A percentile compares a stretch with the other conserved stretches of the same genome.
These are phyloP conservation scores for Knufia petricola DNA, from an alignment of 2,329 filamentous ascomycete species.

Conservation along the genomic window DNA sequence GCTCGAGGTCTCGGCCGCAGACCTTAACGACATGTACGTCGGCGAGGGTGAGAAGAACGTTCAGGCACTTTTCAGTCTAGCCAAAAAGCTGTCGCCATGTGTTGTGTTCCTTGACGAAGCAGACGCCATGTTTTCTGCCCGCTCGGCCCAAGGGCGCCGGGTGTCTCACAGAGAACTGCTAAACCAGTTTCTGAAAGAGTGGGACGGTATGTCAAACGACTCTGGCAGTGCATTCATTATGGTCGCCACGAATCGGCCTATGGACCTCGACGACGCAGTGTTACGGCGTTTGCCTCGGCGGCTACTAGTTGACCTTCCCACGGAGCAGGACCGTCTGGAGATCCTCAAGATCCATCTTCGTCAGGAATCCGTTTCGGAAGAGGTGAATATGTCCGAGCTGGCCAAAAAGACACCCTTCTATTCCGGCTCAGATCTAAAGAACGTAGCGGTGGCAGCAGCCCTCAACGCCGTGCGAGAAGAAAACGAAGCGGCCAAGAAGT, in stretches of 20 bases:
- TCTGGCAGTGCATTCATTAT: slow-evolving; percentile 75
- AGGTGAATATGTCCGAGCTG: slow-evolving; percentile 35
- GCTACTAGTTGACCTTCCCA: slow-evolving; percentile 42
- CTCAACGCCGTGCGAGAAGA: slow-evolving; percentile 40
- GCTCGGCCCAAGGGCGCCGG: slow-evolving; percentile 54
- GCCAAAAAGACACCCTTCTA: slow-evolving; percentile 40
- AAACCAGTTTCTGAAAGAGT: slow-evolving; percentile 93
- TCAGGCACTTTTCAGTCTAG: slow-evolving; percentile 78
- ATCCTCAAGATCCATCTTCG: slow-evolving; percentile 44
- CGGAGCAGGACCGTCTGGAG: slow-evolving; percentile 34
- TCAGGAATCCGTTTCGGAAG: slow-evolving; percentile 34
- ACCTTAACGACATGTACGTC: slow-evolving; percentile 93
- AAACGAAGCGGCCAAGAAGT: slow-evolving; percentile 27
- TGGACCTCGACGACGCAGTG: slow-evolving; percentile 66
- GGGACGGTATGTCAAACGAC: slow-evolving; percentile 79
- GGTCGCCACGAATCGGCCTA: slow-evolving; percentile 92
- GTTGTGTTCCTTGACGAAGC: slow-evolving; percentile 97
- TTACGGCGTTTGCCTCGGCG: slow-evolving; percentile 42
- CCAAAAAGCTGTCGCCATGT: slow-evolving; percentile 81
- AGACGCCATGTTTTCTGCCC: slow-evolving; percentile 77
- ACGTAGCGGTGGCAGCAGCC: slow-evolving; percentile 42
- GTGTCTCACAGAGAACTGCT: slow-evolving; percentile 77
- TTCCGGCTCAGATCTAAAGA: slow-evolving; percentile 45
- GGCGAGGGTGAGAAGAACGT: slow-evolving; percentile 96
- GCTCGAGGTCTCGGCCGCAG: slow-evolving; percentile 78